A percentile compares a stretch with the other conserved stretches of the same genome.
Conservation (phyloP, 305 asterid genomes). For the Plantago coronopus region DNA sequence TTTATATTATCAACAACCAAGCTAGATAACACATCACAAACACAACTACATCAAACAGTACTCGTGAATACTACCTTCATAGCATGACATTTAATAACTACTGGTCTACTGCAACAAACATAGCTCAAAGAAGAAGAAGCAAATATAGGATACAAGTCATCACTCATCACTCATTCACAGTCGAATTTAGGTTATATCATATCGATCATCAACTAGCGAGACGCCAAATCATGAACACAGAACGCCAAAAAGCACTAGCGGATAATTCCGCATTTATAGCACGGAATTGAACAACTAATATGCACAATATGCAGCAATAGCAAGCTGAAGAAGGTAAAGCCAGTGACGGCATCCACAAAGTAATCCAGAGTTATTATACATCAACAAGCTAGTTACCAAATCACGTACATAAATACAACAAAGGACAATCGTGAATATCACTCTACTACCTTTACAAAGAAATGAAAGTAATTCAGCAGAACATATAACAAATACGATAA, state of each 20-base stretch:
- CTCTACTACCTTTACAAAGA: no score
- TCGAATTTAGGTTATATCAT: conserved; percentile 4
- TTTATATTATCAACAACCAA: no score
- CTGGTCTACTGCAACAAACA: no score
- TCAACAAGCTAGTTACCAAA: background rate
- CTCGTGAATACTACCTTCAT: no score
- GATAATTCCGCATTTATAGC: background rate
- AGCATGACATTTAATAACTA: no score
- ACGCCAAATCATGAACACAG: background rate
- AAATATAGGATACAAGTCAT: no score
- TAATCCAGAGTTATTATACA: background rate
- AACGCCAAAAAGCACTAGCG: background rate
- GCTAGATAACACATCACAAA: no score
- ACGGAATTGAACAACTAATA: background rate
- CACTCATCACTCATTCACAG: conserved; percentile 4
- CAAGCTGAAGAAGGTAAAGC: background rate
- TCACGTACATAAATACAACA: no score
- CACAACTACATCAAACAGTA: no score
- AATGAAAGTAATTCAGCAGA: no score
- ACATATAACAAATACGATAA: background rate
- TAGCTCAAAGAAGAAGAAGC: no score
- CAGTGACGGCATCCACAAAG: background rate
- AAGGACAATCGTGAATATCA: no score
- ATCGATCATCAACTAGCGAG: background rate
- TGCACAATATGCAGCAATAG: background rate